Percentiles rank a stretch among this genome's conserved stretches.
Conservation (phyloP, 768 basidiomycete genomes). For the Boletus speciosus region DNA sequence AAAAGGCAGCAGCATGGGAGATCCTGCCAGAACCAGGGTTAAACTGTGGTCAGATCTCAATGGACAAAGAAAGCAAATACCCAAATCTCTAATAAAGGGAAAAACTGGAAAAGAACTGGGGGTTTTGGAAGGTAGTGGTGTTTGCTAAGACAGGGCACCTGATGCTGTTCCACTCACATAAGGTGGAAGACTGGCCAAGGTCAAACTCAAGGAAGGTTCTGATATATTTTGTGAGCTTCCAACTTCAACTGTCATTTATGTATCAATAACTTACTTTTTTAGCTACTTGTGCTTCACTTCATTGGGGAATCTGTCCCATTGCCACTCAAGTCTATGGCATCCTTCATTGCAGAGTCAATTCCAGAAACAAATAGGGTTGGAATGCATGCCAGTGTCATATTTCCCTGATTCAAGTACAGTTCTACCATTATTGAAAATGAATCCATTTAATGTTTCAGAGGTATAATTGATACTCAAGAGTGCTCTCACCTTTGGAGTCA, state of each 20-base stretch:
- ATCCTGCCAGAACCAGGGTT: not conserved
- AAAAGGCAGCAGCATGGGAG: slow-evolving; percentile 36
- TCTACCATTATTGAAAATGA: not conserved
- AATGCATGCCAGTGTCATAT: not conserved
- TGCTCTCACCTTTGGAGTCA: not conserved
- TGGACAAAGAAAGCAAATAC: not conserved
- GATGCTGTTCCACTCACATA: slow-evolving; percentile 6
- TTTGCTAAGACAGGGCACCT: slow-evolving; percentile 14
- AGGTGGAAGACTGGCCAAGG: slow-evolving; percentile 7
- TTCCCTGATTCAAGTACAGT: not conserved
- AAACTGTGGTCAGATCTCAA: no score
- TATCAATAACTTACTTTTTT: slow-evolving; percentile 7
- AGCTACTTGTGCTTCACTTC: not conserved
- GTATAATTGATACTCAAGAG: not conserved
- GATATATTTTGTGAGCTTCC: not conserved
- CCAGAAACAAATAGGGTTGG: not conserved
- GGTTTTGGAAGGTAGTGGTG: slow-evolving; percentile 4
- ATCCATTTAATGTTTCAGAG: not conserved
- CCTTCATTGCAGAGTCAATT: not conserved
- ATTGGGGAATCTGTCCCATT: not conserved
- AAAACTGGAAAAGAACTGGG: slow-evolving; percentile 10
- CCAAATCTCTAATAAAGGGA: slow-evolving; percentile 15
- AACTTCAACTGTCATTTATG: no score
- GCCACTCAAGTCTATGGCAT: not conserved
- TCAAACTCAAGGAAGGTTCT: slow-evolving; percentile 18